phyloP scores from a whole-genome alignment of 306 rosid species.

The Purshia tridentata region DNA sequence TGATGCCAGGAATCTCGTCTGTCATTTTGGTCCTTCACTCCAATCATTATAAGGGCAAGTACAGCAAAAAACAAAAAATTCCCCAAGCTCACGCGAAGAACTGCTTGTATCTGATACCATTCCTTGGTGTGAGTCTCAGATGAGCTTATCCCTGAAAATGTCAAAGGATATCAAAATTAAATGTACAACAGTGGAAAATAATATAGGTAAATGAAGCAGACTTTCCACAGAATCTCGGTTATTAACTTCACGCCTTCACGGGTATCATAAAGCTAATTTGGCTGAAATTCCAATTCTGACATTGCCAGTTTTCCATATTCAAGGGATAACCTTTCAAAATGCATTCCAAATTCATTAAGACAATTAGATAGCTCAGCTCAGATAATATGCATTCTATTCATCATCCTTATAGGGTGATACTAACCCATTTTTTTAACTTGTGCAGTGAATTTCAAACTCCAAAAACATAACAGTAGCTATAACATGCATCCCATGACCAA shows the following conservation, averaged over 20 bases:
- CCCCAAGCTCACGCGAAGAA: slow-evolving; percentile 95
- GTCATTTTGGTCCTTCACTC: slow-evolving; percentile 89
- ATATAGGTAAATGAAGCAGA: background rate
- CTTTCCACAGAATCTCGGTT: background rate
- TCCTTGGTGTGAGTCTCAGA: slow-evolving; percentile 56
- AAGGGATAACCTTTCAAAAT: background rate
- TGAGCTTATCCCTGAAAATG: slow-evolving; percentile 61
- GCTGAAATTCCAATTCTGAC: background rate
- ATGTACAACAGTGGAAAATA: slow-evolving; percentile 8
- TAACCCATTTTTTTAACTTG: background rate
- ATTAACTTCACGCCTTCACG: background rate
- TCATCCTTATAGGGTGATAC: background rate
- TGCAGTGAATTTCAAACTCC: background rate
- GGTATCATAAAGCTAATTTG: background rate
- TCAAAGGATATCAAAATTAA: background rate
- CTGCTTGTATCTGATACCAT: slow-evolving; percentile 87
- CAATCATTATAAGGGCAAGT: slow-evolving; percentile 86
- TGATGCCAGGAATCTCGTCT: slow-evolving; percentile 96
- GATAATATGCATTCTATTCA: background rate
- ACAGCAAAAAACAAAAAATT: slow-evolving; percentile 77
- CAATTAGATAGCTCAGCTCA: background rate
- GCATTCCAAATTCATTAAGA: background rate
- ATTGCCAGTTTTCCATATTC: background rate
- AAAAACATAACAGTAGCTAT: background rate
- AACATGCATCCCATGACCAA: background rate